Percentiles rank a stretch among this genome's conserved stretches.
Conservation (phyloP, 1,284 basidiomycete species). For the Rhodofomes roseus region DNA sequence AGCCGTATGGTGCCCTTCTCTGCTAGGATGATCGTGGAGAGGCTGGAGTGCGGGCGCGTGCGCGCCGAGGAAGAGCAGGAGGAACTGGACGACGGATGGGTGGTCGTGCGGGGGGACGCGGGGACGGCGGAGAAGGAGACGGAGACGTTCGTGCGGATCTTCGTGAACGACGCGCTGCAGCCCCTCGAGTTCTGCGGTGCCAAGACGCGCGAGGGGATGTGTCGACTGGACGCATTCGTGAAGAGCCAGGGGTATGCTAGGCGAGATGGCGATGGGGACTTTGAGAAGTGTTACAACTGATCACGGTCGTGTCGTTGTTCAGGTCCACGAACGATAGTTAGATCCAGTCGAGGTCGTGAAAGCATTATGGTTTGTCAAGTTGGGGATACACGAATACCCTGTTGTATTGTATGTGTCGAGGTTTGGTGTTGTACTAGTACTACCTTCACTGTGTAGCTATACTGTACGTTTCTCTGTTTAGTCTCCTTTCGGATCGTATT, state of each 20-base stretch:
- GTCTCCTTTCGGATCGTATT: too few relatives aligned
- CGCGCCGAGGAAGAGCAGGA: neutral
- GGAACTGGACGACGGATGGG: neutral
- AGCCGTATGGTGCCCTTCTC: constrained; percentile 63
- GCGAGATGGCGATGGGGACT: constrained; percentile 63
- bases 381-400: too few relatives aligned
- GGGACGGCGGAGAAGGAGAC: constrained; percentile 17
- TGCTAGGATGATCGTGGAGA: constrained; percentile 61
- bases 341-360: too few relatives aligned
- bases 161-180: constrained; percentile 67
- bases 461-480: neutral
- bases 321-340: too few relatives aligned
- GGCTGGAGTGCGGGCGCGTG: constrained; percentile 40
- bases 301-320: too few relatives aligned
- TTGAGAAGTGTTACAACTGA: constrained; percentile 45
- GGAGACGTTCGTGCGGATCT: constrained; percentile 22
- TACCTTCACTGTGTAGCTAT: neutral
- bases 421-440: neutral
- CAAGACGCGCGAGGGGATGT: constrained; percentile 43
- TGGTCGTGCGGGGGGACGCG: neutral
- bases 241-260: constrained; percentile 66
- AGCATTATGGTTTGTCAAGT: too few relatives aligned
- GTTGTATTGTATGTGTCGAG: too few relatives aligned
- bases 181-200: constrained; percentile 59
- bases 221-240: constrained; percentile 65